These are phyloP conservation scores for Monilinia aucupariae DNA, from an alignment of 2,329 filamentous ascomycete species.

Conservation along the genomic window DNA sequence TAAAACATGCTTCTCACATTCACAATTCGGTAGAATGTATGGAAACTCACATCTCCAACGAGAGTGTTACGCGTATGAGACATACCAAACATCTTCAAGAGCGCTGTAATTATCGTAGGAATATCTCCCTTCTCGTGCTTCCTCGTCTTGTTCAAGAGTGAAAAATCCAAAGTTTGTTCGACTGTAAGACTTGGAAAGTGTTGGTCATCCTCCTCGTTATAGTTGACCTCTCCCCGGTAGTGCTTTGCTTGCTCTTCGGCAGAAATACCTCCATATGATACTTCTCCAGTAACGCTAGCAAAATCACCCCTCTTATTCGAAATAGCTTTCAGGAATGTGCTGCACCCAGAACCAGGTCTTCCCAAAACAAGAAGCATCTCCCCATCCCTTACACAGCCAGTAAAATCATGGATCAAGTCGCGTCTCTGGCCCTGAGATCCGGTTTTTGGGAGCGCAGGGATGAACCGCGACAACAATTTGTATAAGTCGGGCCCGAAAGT, in stretches of 20 bases:
- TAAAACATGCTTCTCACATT: background rate
- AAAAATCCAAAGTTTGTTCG: constrained; percentile 71
- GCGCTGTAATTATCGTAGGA: constrained; percentile 60
- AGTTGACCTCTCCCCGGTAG: constrained; percentile 68
- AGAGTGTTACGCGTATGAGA: constrained; percentile 67
- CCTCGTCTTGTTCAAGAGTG: constrained; percentile 68
- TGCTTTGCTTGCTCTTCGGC: constrained; percentile 61
- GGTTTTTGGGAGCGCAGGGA: constrained; percentile 27
- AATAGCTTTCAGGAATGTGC: constrained; percentile 70
- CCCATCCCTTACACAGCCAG: constrained; percentile 59
- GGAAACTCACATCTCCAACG: constrained; percentile 56
- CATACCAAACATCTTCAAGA: constrained; percentile 76
- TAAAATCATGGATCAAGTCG: constrained; percentile 59
- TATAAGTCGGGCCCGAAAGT: constrained; percentile 80
- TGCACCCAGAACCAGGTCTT: constrained; percentile 68
- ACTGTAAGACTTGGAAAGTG: constrained; percentile 72
- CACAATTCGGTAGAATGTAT: constrained; percentile 40
- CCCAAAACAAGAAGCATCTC: constrained; percentile 72
- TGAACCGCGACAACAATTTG: constrained; percentile 44
- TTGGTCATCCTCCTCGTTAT: constrained; percentile 71
- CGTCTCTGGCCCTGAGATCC: constrained; percentile 30
- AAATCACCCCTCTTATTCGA: constrained; percentile 64
- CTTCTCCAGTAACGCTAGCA: constrained; percentile 61
- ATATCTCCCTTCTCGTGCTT: constrained; percentile 60
- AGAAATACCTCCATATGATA: constrained; percentile 66